Conservation (phyloP, 805 yeast species). For the Metschnikowia baotianmanensis region DNA sequence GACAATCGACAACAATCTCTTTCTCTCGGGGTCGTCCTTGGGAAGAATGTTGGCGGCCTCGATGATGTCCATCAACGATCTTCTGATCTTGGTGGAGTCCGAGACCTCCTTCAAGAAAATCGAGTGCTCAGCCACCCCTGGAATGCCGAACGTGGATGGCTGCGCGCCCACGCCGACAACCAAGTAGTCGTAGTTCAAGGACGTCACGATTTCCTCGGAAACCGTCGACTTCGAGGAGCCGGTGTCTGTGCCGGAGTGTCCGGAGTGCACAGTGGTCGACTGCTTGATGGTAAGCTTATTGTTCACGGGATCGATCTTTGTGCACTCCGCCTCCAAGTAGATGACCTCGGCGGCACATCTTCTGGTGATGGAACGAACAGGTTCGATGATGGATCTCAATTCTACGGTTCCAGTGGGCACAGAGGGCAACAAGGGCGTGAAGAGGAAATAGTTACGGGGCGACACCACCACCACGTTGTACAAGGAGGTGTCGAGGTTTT, state of each 20-base stretch:
- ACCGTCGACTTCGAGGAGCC: conserved; percentile 40
- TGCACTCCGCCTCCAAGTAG: conserved; percentile 89
- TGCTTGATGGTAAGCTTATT: conserved; percentile 66
- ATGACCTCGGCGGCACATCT: conserved; percentile 71
- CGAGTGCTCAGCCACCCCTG: conserved; percentile 89
- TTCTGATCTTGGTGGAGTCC: conserved; percentile 83
- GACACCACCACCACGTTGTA: conserved; percentile 89
- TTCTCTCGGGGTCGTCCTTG: conserved; percentile 72
- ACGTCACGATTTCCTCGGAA: conserved; percentile 44
- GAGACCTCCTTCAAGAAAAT: conserved; percentile 86
- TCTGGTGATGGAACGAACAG: conserved; percentile 84
- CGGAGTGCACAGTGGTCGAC: conserved; percentile 52
- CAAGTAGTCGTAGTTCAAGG: conserved; percentile 71
- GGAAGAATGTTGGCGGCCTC: conserved; percentile 86
- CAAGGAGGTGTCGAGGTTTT: conserved; percentile 78
- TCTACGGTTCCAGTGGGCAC: conserved; percentile 94
- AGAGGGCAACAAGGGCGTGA: conserved; percentile 94
- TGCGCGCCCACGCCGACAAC: conserved; percentile 95
- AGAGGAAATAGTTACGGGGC: conserved; percentile 92
- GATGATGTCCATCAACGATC: conserved; percentile 77
- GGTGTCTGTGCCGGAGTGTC: conserved; percentile 52
- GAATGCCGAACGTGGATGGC: conserved; percentile 91
- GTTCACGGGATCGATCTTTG: conserved; percentile 69
- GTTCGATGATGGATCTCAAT: conserved; percentile 87
- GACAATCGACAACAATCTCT: conserved; percentile 79